Evolutionary conservation across 768 basidiomycete genomes (phyloP).

Genomic region (Lactarius vividus): DNA sequence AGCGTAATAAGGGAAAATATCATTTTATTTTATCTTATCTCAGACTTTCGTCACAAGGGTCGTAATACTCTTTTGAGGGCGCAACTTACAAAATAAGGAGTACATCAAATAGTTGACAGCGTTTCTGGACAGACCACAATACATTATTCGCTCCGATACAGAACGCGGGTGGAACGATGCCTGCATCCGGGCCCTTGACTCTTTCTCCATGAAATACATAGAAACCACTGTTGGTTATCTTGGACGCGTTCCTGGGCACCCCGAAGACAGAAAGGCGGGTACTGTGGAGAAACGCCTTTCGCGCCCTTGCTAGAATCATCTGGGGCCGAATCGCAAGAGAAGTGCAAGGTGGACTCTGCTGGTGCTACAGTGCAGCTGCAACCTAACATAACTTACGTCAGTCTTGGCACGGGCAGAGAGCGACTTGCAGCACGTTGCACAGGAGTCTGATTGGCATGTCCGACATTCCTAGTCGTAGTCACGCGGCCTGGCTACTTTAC

Average conservation of each 20-base stretch:
- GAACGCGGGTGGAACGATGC: conserved; percentile 21
- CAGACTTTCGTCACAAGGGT: neutral
- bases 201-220: conserved; percentile 15
- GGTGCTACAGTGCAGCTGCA: neutral
- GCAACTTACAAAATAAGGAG: conserved; percentile 5
- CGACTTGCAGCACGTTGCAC: neutral
- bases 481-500: conserved; percentile 11
- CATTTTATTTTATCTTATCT: too few relatives aligned
- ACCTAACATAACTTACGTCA: neutral
- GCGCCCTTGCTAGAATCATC: conserved; percentile 29
- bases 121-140: neutral
- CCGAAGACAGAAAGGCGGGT: conserved; percentile 16
- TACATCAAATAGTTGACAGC: neutral
- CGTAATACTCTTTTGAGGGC: conserved; percentile 5
- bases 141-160: neutral
- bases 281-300: conserved; percentile 27
- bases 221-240: conserved; percentile 30
- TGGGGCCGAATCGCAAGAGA: conserved; percentile 30
- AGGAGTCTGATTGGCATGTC: conserved; percentile 5
- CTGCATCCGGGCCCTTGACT: conserved; percentile 29
- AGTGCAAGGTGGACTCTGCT: conserved; percentile 8
- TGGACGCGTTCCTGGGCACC: conserved; percentile 3
- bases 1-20: too few relatives aligned
- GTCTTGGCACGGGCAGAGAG: conserved; percentile 11
- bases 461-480: neutral